Conservation (phyloP, 305 asterid genomes). For the Solanum hybrid region DNA sequence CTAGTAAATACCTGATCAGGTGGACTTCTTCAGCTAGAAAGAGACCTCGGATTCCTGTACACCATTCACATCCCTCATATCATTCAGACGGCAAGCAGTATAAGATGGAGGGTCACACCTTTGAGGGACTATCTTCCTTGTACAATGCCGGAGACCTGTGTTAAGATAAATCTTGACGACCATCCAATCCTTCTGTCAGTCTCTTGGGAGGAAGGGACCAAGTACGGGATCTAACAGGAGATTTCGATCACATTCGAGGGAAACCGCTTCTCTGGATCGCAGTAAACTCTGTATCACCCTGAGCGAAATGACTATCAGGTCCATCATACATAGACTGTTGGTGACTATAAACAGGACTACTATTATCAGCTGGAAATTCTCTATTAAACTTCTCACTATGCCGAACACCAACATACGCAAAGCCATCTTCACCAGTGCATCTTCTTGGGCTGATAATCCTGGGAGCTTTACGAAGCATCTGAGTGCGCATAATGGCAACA, state of each 20-base stretch:
- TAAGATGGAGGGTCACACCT: slow-evolving; percentile 63
- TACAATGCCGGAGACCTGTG: slow-evolving; percentile 47
- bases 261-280: slow-evolving; percentile 47
- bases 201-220: too few species aligned
- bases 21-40: slow-evolving; percentile 42
- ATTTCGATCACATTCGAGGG: slow-evolving; percentile 44
- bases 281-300: slow-evolving; percentile 17
- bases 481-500: slow-evolving; percentile 27
- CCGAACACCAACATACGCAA: slow-evolving; percentile 27
- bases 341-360: not conserved
- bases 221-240: too few species aligned
- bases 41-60: slow-evolving; percentile 34
- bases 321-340: slow-evolving; percentile 41
- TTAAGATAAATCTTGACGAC: slow-evolving; percentile 26
- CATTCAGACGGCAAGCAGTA: slow-evolving; percentile 31
- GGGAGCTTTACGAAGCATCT: slow-evolving; percentile 34
- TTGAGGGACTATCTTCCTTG: slow-evolving; percentile 39
- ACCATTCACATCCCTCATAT: slow-evolving; percentile 41
- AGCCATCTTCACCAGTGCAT: slow-evolving; percentile 28
- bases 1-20: slow-evolving; percentile 35
- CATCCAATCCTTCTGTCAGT: too few species aligned
- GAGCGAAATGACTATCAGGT: slow-evolving; percentile 32
- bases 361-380: slow-evolving; percentile 37
- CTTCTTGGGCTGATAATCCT: slow-evolving; percentile 50
- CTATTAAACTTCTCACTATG: slow-evolving; percentile 44